phyloP scores from a whole-genome alignment of 2,329 filamentous ascomycete species.

The Botryotinia narcissicola region DNA sequence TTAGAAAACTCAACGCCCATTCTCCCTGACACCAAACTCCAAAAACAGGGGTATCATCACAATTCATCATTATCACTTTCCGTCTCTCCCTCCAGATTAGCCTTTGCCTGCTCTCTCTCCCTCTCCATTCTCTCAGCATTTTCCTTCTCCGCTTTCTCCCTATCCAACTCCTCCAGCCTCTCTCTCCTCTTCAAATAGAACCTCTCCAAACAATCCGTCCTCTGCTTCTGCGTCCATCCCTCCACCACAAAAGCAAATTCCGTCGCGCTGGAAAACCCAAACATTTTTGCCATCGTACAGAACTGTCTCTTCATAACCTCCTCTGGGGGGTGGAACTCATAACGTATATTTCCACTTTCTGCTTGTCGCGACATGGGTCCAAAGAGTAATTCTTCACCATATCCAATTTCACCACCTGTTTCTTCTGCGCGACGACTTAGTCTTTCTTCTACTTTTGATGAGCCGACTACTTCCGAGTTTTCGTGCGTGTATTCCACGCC shows the following conservation, averaged over 20 bases:
- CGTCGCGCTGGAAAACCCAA: constrained; percentile 71
- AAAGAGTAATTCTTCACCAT: constrained; percentile 57
- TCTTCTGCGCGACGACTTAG: constrained; percentile 68
- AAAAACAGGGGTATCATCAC: background rate
- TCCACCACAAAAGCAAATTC: constrained; percentile 92
- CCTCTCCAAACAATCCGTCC: constrained; percentile 71
- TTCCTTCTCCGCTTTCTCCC: background rate
- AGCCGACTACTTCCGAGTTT: constrained; percentile 91
- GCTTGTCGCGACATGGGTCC: constrained; percentile 42
- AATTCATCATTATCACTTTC: constrained; percentile 11
- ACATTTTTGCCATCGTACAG: constrained; percentile 80
- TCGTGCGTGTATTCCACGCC: constrained; percentile 96
- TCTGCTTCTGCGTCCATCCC: constrained; percentile 80
- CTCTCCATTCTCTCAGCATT: background rate
- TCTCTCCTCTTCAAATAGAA: constrained; percentile 68
- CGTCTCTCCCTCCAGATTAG: background rate
- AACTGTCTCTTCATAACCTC: constrained; percentile 80
- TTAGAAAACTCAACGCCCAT: background rate
- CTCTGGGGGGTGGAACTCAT: constrained; percentile 59
- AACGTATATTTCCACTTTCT: constrained; percentile 31
- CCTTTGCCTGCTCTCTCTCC: background rate
- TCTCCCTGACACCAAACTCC: background rate
- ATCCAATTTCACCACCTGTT: constrained; percentile 43
- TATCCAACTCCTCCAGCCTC: constrained; percentile 24
- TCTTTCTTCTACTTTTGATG: constrained; percentile 84